Evolutionary conservation across 1,284 basidiomycete species (phyloP).

Genomic region (Ustilago xerochloae): DNA sequence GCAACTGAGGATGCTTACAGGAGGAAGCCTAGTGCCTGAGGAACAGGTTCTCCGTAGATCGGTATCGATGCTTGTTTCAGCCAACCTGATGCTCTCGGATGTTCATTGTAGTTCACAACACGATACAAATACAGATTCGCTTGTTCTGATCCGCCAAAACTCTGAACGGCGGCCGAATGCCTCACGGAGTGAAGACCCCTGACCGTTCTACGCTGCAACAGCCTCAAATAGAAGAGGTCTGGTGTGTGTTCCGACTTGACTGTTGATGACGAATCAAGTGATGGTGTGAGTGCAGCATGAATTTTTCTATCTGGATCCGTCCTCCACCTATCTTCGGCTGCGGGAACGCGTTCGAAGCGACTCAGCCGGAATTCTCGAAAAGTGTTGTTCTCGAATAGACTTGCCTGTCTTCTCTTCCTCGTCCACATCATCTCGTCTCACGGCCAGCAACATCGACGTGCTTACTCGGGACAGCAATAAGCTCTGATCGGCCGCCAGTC

Average conservation of each 20-base stretch:
- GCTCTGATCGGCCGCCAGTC: background rate
- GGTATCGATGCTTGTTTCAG: too few relatives aligned
- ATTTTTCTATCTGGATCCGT: background rate
- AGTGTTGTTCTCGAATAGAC: background rate
- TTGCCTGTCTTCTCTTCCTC: background rate
- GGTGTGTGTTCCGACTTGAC: too few relatives aligned
- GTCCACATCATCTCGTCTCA: too few relatives aligned
- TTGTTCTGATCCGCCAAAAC: background rate
- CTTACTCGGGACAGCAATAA: background rate
- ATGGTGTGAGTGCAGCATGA: background rate
- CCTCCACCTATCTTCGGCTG: background rate
- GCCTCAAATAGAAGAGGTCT: too few relatives aligned
- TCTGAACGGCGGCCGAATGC: too few relatives aligned
- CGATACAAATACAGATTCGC: background rate
- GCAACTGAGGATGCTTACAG: slow-evolving; percentile 55
- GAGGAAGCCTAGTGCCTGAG: slow-evolving; percentile 33
- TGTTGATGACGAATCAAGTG: too few relatives aligned
- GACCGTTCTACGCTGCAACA: too few relatives aligned
- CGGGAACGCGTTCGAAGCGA: background rate
- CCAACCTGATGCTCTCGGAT: too few relatives aligned
- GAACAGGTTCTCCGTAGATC: too few relatives aligned
- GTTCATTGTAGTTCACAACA: background rate
- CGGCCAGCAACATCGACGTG: background rate
- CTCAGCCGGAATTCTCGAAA: background rate
- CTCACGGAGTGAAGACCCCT: too few relatives aligned